phyloP scores from a whole-genome alignment of 371 early-diverging fungal genomes.

The Mortierella sp. region DNA sequence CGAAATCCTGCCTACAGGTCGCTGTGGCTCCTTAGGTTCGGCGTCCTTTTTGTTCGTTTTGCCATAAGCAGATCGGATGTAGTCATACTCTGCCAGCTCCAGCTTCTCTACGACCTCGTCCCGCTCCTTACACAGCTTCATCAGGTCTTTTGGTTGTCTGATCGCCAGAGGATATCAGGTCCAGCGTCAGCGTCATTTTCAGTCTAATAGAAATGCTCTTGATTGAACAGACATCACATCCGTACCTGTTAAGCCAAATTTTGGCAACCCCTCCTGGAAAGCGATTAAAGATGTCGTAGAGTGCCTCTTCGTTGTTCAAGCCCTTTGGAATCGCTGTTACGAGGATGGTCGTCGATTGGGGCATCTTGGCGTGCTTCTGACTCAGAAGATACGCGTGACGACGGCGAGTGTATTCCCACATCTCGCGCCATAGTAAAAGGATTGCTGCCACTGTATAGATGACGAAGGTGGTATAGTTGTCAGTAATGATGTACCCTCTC shows the following conservation, averaged over 20 bases:
- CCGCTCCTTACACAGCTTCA: slow-evolving; percentile 68
- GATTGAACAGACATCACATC: too few species aligned
- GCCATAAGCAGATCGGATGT: slow-evolving; percentile 37
- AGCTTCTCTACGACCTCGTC: slow-evolving; percentile 59
- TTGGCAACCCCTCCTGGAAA: slow-evolving; percentile 83
- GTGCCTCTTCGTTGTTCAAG: slow-evolving; percentile 59
- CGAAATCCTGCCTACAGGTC: slow-evolving; percentile 72
- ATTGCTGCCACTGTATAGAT: not conserved
- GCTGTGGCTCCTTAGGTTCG: slow-evolving; percentile 29
- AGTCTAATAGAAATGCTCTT: too few species aligned
- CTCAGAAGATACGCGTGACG: slow-evolving; percentile 74
- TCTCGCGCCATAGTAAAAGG: slow-evolving; percentile 61
- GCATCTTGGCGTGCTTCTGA: slow-evolving; percentile 67
- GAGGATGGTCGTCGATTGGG: slow-evolving; percentile 73
- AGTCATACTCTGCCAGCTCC: slow-evolving; percentile 46
- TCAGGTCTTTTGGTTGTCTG: slow-evolving; percentile 62
- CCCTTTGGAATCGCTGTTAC: slow-evolving; percentile 70
- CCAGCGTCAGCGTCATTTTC: too few species aligned
- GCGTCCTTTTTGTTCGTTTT: slow-evolving; percentile 11
- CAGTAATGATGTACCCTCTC: too few species aligned
- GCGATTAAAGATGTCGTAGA: slow-evolving; percentile 65
- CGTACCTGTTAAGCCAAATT: slow-evolving; percentile 75
- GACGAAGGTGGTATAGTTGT: not conserved
- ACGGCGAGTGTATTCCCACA: slow-evolving; percentile 71
- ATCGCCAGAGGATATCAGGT: not conserved